phyloP scores from a whole-genome alignment of 1,284 basidiomycete species.

The Sparassis latifolia region DNA sequence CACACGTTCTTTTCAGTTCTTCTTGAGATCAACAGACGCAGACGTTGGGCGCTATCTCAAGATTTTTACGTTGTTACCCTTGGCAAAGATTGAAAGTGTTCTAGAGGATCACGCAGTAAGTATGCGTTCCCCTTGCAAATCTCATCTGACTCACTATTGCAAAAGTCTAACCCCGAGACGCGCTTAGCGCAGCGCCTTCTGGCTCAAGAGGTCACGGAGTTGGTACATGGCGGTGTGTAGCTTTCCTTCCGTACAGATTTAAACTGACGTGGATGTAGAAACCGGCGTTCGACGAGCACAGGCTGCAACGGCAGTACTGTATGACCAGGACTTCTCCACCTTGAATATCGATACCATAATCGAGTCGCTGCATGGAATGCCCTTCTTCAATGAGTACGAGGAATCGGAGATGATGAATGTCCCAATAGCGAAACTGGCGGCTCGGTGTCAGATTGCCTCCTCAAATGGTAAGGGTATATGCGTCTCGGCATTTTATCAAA shows the following conservation, averaged over 20 bases:
- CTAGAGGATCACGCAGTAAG: slow-evolving; percentile 55
- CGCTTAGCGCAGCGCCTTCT: slow-evolving; percentile 74
- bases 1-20: slow-evolving; percentile 58
- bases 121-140: neutral
- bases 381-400: slow-evolving; percentile 43
- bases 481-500: neutral
- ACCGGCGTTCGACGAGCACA: slow-evolving; percentile 45
- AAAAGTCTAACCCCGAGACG: slow-evolving; percentile 47
- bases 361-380: slow-evolving; percentile 53
- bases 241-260: neutral
- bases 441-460: slow-evolving; percentile 41
- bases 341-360: slow-evolving; percentile 44
- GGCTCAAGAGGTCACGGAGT: slow-evolving; percentile 83
- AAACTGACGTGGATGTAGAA: slow-evolving; percentile 19
- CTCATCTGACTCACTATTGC: neutral
- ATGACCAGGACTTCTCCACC: slow-evolving; percentile 39
- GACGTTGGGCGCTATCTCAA: slow-evolving; percentile 81
- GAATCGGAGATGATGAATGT: slow-evolving; percentile 38
- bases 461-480: slow-evolving; percentile 43
- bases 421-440: slow-evolving; percentile 52
- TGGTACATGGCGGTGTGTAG: slow-evolving; percentile 75
- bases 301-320: slow-evolving; percentile 56
- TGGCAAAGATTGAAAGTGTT: slow-evolving; percentile 50
- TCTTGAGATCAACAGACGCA: slow-evolving; percentile 75
- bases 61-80: slow-evolving; percentile 77